A percentile compares a stretch with the other conserved stretches of the same genome.
Conservation (phyloP, 306 rosid genomes). For the Cicer judaicum region DNA sequence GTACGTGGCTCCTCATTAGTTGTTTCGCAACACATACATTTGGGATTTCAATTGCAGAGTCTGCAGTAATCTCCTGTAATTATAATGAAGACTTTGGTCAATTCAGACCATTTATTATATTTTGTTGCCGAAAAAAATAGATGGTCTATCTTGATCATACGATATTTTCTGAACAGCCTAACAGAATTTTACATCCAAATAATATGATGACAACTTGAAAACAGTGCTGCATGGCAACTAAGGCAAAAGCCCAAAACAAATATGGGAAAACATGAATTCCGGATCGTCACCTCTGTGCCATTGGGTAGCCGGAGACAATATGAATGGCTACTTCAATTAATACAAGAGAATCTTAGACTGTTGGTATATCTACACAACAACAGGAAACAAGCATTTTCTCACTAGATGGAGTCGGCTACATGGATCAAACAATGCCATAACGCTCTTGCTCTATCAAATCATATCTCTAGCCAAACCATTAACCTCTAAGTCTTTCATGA, state of each 20-base stretch:
- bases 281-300: too few relatives aligned
- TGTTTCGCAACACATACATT: slow-evolving; percentile 65
- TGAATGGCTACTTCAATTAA: too few relatives aligned
- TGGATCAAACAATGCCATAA: neutral
- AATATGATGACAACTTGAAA: slow-evolving; percentile 10
- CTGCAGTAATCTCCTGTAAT: slow-evolving; percentile 89
- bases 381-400: neutral
- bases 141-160: slow-evolving; percentile 13
- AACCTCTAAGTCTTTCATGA: neutral
- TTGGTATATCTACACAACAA: neutral
- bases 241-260: too few relatives aligned
- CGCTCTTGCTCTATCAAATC: too few relatives aligned
- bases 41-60: slow-evolving; percentile 67
- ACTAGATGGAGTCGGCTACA: neutral
- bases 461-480: too few relatives aligned
- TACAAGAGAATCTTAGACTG: neutral
- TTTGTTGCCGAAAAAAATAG: neutral
- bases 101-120: neutral
- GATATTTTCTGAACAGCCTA: slow-evolving; percentile 20
- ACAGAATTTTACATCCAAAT: slow-evolving; percentile 34
- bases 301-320: too few relatives aligned
- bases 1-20: slow-evolving; percentile 80
- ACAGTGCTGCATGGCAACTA: neutral
- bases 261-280: too few relatives aligned
- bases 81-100: slow-evolving; percentile 22